A percentile compares a stretch with the other conserved stretches of the same genome.
These are phyloP conservation scores for Eucalyptus regnans DNA, from an alignment of 345 rosid genomes.

Conservation along the genomic window DNA sequence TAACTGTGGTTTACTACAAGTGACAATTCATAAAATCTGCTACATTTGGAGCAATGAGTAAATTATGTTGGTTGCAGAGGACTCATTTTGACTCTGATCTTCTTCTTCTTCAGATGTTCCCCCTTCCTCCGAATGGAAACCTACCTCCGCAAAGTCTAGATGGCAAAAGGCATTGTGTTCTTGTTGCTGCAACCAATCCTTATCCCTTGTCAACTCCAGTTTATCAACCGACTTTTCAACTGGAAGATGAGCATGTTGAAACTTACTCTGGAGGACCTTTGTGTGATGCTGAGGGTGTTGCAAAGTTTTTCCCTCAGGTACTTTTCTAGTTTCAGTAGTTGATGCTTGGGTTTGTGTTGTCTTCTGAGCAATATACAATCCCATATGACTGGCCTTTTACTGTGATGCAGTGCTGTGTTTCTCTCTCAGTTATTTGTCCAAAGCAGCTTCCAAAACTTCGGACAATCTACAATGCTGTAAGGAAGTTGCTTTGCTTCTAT, in stretches of 20 bases:
- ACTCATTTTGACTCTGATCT: constrained; percentile 2
- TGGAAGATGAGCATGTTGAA: constrained; percentile 54
- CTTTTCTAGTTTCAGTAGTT: not conserved
- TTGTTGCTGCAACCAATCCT: constrained; percentile 91
- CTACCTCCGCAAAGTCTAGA: constrained; percentile 60
- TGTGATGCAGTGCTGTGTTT: constrained; percentile 60
- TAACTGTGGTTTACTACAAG: not conserved
- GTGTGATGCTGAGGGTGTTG: constrained; percentile 87
- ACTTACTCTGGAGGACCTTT: constrained; percentile 50
- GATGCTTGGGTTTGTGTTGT: not conserved
- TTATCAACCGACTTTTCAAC: constrained; percentile 54
- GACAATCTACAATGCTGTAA: constrained; percentile 75
- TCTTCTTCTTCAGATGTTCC: constrained; percentile 52
- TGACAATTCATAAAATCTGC: not conserved
- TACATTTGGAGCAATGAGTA: not conserved
- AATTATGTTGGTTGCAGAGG: not conserved
- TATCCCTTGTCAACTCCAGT: constrained; percentile 90
- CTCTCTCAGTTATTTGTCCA: constrained; percentile 86
- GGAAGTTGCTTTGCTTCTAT: constrained; percentile 5
- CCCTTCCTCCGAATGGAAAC: constrained; percentile 35
- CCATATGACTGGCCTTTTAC: constrained; percentile 3
- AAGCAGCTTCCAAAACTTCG: constrained; percentile 80
- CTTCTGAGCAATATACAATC: not conserved
- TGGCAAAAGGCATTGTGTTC: constrained; percentile 76
- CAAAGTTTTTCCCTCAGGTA: constrained; percentile 70